Base-by-base conservation (phyloP, 2,329 filamentous ascomycete genomes). In the Lachnellula arida region DNA sequence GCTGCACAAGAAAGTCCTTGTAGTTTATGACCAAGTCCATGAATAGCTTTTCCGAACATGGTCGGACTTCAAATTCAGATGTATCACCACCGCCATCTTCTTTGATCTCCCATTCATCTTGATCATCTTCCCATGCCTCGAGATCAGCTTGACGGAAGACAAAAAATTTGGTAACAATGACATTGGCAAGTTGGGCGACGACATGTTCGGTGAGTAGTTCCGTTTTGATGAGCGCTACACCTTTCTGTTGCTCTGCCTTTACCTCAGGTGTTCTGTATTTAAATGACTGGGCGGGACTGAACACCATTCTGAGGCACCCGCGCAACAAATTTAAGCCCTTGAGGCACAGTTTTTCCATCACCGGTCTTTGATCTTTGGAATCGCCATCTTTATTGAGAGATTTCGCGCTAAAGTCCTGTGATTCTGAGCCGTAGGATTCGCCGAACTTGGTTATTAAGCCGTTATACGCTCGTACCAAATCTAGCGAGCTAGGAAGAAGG, bases 41-140 rank as follows among this genome's bases (percentile, higher is more conserved):
- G 72, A 97, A 96, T 14, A 99, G 79, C 72, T 92, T 95, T 72
- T 99, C 94, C 0, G 94, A 87, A 69, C 93, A 97, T 2, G 92
- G 90, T 34, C 93, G 85, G 52, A 97, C 87, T 56, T 93, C 89
- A 76, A 92, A 97, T 67, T 97, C 91, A 81, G 89, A 97, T 1
- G 88, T 89, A 63, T 91, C 89, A 37, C 88, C 86, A 57, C 89
- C 84, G 58, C 87, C 88, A 66, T 95, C 91, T 75, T 97, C 91
- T 65, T 87, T 85, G 61, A 89, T 86, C 71, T 97, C 93, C 92
- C 94, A 99, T 53, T 95, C 91, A 70, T 99, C 91, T 0, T 93
- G 91, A 56, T 96, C 91, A 67, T 95, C 88, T 68, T 95, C 88
- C 94, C 94, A 99, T 56, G 91, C 88, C 59, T 91, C 85, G 1